Percentiles rank a stretch among this genome's conserved stretches.
Evolutionary conservation across 176 grass and related monocot genomes (phyloP).

Genomic region (Phoenix dactylifera): DNA sequence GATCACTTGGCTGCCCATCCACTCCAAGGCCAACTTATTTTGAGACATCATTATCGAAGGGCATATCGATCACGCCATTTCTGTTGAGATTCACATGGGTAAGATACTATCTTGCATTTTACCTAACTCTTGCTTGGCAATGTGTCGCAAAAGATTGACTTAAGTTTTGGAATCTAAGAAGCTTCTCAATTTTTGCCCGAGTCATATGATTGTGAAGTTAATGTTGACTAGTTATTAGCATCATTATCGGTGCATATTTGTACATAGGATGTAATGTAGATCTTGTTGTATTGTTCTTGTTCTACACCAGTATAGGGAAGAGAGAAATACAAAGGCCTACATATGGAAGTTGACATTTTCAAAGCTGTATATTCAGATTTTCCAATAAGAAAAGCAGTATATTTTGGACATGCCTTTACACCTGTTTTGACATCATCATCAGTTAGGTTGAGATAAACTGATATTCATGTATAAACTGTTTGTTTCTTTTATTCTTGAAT

Average conservation of each 20-base stretch:
- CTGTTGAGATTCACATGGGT: slow-evolving; percentile 54
- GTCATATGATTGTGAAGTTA: slow-evolving; percentile 17
- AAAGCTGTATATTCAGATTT: too few relatives aligned
- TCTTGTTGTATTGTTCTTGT: not conserved
- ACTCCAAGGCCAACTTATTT: slow-evolving; percentile 88
- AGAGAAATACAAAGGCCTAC: too few relatives aligned
- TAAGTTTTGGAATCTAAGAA: slow-evolving; percentile 15
- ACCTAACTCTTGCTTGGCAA: slow-evolving; percentile 34
- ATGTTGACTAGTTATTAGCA: not conserved
- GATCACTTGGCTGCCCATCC: slow-evolving; percentile 54
- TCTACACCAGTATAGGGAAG: too few relatives aligned
- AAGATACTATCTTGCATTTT: slow-evolving; percentile 43
- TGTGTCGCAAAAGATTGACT: slow-evolving; percentile 46
- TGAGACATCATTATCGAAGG: slow-evolving; percentile 25
- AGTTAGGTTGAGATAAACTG: too few relatives aligned
- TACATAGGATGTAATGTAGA: not conserved
- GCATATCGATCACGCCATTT: slow-evolving; percentile 25
- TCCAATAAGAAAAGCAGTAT: too few relatives aligned
- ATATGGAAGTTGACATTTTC: too few relatives aligned
- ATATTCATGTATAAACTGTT: too few relatives aligned
- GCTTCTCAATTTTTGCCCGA: slow-evolving; percentile 7
- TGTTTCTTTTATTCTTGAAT: too few relatives aligned
- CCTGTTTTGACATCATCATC: too few relatives aligned
- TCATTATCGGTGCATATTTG: slow-evolving; percentile 1
- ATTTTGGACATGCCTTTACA: too few relatives aligned